Conservation (phyloP, 2,329 filamentous ascomycete genomes). For the Fusarium albidum region DNA sequence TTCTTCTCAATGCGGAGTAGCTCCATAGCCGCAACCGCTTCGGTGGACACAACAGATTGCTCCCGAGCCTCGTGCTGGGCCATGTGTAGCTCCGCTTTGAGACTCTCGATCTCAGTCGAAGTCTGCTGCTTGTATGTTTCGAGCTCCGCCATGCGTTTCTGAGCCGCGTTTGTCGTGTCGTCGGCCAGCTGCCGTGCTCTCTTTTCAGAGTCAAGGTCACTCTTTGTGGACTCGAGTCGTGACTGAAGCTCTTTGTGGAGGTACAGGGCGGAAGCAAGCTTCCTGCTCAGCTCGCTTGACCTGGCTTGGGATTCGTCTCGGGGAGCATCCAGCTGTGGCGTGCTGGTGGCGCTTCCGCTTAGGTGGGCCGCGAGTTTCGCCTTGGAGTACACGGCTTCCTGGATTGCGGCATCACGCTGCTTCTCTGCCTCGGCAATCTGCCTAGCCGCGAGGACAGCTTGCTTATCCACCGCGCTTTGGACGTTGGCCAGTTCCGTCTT, state of each 20-base stretch:
- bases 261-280: conserved; percentile 82
- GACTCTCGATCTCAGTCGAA: conserved; percentile 82
- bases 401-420: conserved; percentile 92
- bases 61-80: conserved; percentile 81
- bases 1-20: conserved; percentile 87
- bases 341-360: conserved; percentile 69
- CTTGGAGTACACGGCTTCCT: conserved; percentile 93
- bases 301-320: conserved; percentile 64
- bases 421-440: conserved; percentile 94
- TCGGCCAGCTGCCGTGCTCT: conserved; percentile 85
- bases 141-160: conserved; percentile 83
- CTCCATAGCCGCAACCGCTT: conserved; percentile 77
- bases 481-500: conserved; percentile 88
- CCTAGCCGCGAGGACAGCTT: conserved; percentile 84
- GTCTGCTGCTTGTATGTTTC: conserved; percentile 86
- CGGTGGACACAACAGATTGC: conserved; percentile 78
- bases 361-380: conserved; percentile 85
- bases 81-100: conserved; percentile 86
- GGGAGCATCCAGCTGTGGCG: conserved; percentile 66
- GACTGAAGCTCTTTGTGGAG: conserved; percentile 82
- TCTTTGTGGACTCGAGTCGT: conserved; percentile 73
- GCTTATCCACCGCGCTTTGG: conserved; percentile 87
- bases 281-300: conserved; percentile 77
- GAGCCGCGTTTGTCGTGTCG: conserved; percentile 82
- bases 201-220: conserved; percentile 82